phyloP scores from a whole-genome alignment of 2,329 filamentous ascomycete species.

The Aspergillus transmontanensis region DNA sequence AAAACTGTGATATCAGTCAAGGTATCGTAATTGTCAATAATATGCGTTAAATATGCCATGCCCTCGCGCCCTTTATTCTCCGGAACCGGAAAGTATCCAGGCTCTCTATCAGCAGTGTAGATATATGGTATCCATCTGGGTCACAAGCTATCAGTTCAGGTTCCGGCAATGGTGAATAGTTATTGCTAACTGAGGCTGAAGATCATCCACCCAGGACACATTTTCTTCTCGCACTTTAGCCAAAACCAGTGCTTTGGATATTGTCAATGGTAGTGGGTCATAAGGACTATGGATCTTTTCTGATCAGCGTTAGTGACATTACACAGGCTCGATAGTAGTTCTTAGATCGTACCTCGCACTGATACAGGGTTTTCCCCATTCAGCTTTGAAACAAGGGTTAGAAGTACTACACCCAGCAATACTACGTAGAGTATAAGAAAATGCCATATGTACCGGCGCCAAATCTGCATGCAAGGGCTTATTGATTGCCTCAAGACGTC shows the following conservation, averaged over 20 bases:
- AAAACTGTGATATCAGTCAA: slow-evolving; percentile 62
- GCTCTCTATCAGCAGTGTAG: slow-evolving; percentile 21
- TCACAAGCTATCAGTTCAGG: neutral
- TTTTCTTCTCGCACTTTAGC: slow-evolving; percentile 11
- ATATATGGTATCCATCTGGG: slow-evolving; percentile 21
- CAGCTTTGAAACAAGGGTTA: slow-evolving; percentile 1
- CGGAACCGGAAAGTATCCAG: slow-evolving; percentile 16
- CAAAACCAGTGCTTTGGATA: slow-evolving; percentile 8
- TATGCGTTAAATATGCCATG: slow-evolving; percentile 63
- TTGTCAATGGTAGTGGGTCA: neutral
- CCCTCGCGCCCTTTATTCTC: slow-evolving; percentile 58
- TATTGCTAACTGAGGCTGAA: slow-evolving; percentile 9
- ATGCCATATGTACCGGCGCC: neutral
- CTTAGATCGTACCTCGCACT: neutral
- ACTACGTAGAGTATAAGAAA: neutral
- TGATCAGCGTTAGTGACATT: neutral
- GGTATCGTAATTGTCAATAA: slow-evolving; percentile 62
- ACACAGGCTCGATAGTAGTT: neutral
- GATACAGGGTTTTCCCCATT: neutral
- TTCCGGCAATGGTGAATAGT: neutral
- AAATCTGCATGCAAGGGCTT: neutral
- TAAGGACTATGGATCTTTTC: neutral
- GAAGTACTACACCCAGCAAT: neutral
- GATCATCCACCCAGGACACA: slow-evolving; percentile 7
- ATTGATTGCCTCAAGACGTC: neutral